phyloP scores from a whole-genome alignment of 169 alveolate genomes.

The Eimeria tenella region DNA sequence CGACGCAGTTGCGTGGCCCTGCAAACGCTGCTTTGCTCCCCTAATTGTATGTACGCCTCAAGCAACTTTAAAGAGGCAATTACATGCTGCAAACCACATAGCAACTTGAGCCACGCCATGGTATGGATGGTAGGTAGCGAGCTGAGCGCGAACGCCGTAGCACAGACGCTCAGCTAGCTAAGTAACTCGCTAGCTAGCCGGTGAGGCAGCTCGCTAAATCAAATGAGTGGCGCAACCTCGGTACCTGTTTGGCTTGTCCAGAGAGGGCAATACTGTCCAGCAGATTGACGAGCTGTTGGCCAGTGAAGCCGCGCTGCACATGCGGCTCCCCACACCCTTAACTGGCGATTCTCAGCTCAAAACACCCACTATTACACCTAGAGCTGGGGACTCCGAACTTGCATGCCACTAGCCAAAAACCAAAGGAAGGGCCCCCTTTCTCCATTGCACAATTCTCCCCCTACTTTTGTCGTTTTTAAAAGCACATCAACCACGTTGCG shows the following conservation, averaged over 20 bases:
- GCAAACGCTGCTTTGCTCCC: slow-evolving; percentile 11
- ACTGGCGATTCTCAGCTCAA: slow-evolving; percentile 18
- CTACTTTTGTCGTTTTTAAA: no score
- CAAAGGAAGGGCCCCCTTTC: no score
- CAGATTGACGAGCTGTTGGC: slow-evolving; percentile 69
- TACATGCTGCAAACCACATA: background rate
- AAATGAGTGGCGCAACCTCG: background rate
- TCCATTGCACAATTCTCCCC: no score
- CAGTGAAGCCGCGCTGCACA: slow-evolving; percentile 68
- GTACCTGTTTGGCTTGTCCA: slow-evolving; percentile 43
- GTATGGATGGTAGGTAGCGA: no score
- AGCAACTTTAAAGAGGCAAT: slow-evolving; percentile 12
- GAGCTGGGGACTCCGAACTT: background rate
- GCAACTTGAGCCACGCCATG: no score
- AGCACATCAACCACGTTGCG: no score
- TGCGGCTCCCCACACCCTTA: slow-evolving; percentile 7
- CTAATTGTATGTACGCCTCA: slow-evolving; percentile 54
- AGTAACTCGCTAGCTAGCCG: background rate
- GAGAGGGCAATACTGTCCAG: slow-evolving; percentile 72
- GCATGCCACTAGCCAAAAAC: background rate
- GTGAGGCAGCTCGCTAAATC: background rate
- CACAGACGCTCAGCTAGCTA: background rate
- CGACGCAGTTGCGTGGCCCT: slow-evolving; percentile 68
- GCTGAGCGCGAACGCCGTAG: background rate
- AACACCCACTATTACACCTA: background rate